These are phyloP conservation scores for Conticribra guillardii DNA, from an alignment of 108 stramenopile genomes.

Conservation along the genomic window DNA sequence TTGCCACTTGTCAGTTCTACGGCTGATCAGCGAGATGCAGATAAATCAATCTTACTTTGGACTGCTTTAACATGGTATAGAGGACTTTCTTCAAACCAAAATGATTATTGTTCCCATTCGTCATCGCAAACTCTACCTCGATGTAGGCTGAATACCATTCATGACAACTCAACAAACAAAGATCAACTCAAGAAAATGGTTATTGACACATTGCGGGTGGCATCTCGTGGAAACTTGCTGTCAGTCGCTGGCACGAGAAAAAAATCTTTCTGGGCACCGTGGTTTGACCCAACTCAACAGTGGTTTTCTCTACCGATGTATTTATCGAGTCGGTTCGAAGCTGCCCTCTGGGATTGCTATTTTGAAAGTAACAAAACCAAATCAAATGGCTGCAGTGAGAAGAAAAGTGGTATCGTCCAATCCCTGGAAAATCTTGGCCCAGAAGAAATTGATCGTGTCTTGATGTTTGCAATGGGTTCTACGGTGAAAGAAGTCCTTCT, in stretches of 20 bases:
- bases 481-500: constrained; percentile 11
- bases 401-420: constrained; percentile 12
- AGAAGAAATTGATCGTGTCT: constrained; percentile 16
- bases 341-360: constrained; percentile 70
- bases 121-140: background rate
- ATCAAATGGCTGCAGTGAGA: background rate
- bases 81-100: background rate
- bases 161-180: background rate
- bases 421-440: constrained; percentile 12
- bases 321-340: constrained; percentile 74
- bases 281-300: constrained; percentile 70
- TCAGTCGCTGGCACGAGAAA: constrained; percentile 1
- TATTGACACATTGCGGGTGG: constrained; percentile 19
- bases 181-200: constrained; percentile 14
- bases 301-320: constrained; percentile 84
- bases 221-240: constrained; percentile 42
- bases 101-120: background rate
- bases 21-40: constrained; percentile 24
- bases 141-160: constrained; percentile 17
- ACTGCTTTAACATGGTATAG: constrained; percentile 20
- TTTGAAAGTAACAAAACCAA: constrained; percentile 13
- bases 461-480: constrained; percentile 19
- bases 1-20: constrained; percentile 16
- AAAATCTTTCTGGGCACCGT: constrained; percentile 39
- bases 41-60: constrained; percentile 28